Evolutionary conservation across 345 rosid genomes (phyloP).

Genomic region (Tarenaya hassleriana): DNA sequence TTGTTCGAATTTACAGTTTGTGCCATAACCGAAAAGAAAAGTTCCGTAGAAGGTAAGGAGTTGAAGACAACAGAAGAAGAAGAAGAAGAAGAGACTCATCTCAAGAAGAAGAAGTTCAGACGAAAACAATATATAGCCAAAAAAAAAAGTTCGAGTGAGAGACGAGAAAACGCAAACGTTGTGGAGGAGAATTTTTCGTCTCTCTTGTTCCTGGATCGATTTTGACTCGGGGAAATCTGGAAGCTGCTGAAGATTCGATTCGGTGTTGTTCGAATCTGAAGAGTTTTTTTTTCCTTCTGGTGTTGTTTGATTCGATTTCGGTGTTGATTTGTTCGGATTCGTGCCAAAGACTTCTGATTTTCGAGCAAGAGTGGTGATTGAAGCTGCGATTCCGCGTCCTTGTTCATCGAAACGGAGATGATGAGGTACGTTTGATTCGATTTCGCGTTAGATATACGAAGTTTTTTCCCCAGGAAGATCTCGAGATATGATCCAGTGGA

Average conservation of each 20-base stretch:
- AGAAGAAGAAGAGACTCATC: constrained; percentile 5
- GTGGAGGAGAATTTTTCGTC: neutral
- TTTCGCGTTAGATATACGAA: too few relatives aligned
- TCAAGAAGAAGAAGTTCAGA: constrained; percentile 23
- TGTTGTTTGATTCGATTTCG: constrained; percentile 8
- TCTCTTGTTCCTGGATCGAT: constrained; percentile 13
- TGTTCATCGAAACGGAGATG: too few relatives aligned
- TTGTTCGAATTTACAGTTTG: constrained; percentile 39
- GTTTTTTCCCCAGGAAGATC: too few relatives aligned
- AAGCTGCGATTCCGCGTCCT: constrained; percentile 4
- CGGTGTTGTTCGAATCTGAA: constrained; percentile 15
- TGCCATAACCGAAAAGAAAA: constrained; percentile 41
- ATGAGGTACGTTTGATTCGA: too few relatives aligned
- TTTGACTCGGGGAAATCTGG: neutral
- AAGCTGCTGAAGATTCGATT: constrained; percentile 8
- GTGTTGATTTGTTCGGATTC: neutral
- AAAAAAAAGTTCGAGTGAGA: neutral
- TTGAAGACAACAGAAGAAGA: constrained; percentile 10
- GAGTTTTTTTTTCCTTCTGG: constrained; percentile 14
- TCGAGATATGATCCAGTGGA: too few relatives aligned
- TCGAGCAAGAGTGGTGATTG: constrained; percentile 9
- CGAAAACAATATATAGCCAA: constrained; percentile 5
- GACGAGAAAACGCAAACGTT: neutral
- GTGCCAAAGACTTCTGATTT: neutral
- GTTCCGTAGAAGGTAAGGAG: constrained; percentile 30